Evolutionary conservation across 2,329 filamentous ascomycete genomes (phyloP).

Genomic region (Cladophialophora chaetospira): DNA sequence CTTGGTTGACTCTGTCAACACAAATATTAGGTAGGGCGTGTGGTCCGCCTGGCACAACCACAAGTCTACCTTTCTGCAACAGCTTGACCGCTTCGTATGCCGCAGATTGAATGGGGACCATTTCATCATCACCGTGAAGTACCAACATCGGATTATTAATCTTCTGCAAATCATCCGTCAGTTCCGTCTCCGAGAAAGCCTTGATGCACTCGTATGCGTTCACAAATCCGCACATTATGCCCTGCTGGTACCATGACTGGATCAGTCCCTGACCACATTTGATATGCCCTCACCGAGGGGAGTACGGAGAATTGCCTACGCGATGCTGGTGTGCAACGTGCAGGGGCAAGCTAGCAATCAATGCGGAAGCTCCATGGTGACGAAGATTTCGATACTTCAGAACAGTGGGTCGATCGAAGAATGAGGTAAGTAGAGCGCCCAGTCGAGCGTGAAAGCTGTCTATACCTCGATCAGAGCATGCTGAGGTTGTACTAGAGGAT

Average conservation of each 20-base stretch:
- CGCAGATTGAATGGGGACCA: constrained; percentile 25
- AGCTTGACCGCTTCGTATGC: constrained; percentile 9
- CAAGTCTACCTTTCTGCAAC: constrained; percentile 4
- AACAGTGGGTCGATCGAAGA: no score
- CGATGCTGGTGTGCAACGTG: no score
- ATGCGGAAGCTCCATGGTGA: no score
- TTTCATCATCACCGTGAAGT: constrained; percentile 46
- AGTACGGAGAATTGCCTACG: no score
- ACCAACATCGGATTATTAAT: constrained; percentile 44
- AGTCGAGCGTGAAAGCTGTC: no score
- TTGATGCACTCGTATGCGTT: constrained; percentile 45
- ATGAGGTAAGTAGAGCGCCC: no score
- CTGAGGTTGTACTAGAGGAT: no score
- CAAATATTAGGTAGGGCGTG: constrained; percentile 12
- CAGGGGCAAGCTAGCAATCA: no score
- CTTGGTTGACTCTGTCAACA: constrained; percentile 1
- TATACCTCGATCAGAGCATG: no score
- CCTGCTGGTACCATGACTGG: constrained; percentile 45
- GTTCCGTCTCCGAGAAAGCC: constrained; percentile 47
- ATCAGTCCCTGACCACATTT: constrained; percentile 45
- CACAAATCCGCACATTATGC: constrained; percentile 45
- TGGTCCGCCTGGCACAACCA: background rate
- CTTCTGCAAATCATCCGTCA: constrained; percentile 44
- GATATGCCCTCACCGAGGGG: no score
- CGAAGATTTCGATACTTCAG: no score